phyloP scores from a whole-genome alignment of 495 filamentous ascomycete species.

The Acidomyces sp. region DNA sequence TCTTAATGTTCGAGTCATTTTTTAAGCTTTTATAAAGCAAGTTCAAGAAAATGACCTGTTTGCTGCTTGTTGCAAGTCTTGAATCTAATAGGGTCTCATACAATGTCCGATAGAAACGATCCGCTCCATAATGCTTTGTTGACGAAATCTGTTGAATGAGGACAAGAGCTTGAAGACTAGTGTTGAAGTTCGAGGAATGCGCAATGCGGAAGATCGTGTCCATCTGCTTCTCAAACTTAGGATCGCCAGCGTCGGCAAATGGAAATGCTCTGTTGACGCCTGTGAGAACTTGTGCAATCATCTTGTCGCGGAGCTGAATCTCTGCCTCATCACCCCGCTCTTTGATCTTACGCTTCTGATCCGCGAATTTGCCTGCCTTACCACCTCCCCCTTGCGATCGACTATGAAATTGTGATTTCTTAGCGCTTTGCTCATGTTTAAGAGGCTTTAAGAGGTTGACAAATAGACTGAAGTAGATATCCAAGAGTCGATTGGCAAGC shows the following conservation, averaged over 20 bases:
- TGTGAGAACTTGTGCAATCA: constrained; percentile 78
- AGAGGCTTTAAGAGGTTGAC: constrained; percentile 55
- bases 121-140: constrained; percentile 61
- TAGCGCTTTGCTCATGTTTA: constrained; percentile 23
- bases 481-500: constrained; percentile 66
- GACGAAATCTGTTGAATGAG: constrained; percentile 83
- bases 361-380: constrained; percentile 35
- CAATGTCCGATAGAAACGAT: constrained; percentile 86
- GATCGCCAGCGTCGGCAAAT: constrained; percentile 69
- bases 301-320: constrained; percentile 70
- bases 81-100: constrained; percentile 92
- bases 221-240: constrained; percentile 64
- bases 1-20: constrained; percentile 69
- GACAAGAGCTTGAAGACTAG: constrained; percentile 89
- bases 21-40: constrained; percentile 77
- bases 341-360: constrained; percentile 36
- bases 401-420: constrained; percentile 29
- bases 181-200: constrained; percentile 97
- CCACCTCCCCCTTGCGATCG: constrained; percentile 40
- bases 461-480: constrained; percentile 84
- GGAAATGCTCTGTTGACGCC: constrained; percentile 94
- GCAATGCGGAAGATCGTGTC: constrained; percentile 90
- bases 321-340: constrained; percentile 44
- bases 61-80: constrained; percentile 75
- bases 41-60: constrained; percentile 90